Base-by-base conservation (phyloP, 2,329 filamentous ascomycete species). In the Penicillium oxalicum region DNA sequence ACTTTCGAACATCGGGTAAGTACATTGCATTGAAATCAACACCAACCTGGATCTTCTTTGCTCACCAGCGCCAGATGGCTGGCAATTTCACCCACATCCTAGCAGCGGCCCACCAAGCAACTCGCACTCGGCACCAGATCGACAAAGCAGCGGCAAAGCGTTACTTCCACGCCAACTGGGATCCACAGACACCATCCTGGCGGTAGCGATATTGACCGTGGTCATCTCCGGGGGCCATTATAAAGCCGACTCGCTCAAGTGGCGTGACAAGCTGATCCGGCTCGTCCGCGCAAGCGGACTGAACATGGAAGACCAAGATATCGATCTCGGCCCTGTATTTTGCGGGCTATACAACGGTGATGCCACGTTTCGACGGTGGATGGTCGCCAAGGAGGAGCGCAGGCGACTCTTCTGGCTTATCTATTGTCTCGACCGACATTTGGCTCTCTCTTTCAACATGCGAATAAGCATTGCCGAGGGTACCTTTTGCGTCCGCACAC, bases 361-460 rank as follows among this genome's bases (percentile, higher is more conserved):
- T 9, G 41, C 49, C 8, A 52, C 53, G 5, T 54, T 52, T 24
- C 41, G 49, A 18, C 35, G 51, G 5, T 65, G 68, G 18, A 26
- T 55, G 2, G 48, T 55, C 13, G 43, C 50, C 6, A 55, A 55
- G 35, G 75, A 77, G 51, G 75, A 77, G 57, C 60, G 71, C 4
- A 64, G 75, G 4, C 63, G 74, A 4, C 70, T 73, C 0, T 77
- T 76, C 52, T 77, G 75, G 75, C 60, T 77, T 1, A 54, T 77
- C 0, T 77, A 74, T 50, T 67, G 69, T 25, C 61, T 77, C 5
- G 75, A 77, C 49, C 63, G 75, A 8, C 75, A 77, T 50, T 54
- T 77, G 8, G 70, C 72, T 0, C 61, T 77, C 12, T 76, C 72
- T 4, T 77, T 74, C 53, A 77, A 77, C 52, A 61, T 65, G 2